These are phyloP conservation scores for Monosporozyma yasuniensis DNA, from an alignment of 805 yeast genomes.

Conservation along the genomic window DNA sequence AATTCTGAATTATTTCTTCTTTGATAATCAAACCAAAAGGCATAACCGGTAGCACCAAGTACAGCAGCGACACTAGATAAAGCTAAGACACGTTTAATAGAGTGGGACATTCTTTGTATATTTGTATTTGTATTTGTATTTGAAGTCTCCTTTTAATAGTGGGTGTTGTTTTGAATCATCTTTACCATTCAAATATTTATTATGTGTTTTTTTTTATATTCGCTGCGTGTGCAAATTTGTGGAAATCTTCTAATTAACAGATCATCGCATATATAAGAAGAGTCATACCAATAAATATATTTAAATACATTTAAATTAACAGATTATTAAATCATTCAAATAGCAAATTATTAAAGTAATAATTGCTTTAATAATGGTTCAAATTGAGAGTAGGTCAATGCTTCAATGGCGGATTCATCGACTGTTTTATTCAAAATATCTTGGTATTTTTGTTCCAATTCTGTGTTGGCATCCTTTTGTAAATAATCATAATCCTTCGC, in stretches of 20 bases:
- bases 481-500: constrained; percentile 21
- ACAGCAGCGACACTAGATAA: constrained; percentile 29
- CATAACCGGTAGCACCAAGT: constrained; percentile 59
- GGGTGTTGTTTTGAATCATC: background rate
- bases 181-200: too few relatives aligned
- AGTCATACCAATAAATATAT: too few relatives aligned
- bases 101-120: background rate
- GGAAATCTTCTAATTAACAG: too few relatives aligned
- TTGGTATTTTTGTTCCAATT: constrained; percentile 25
- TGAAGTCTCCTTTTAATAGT: background rate
- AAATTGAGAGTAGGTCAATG: constrained; percentile 6
- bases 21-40: constrained; percentile 82
- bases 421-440: constrained; percentile 16
- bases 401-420: constrained; percentile 22
- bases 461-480: constrained; percentile 15
- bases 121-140: background rate
- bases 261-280: too few relatives aligned
- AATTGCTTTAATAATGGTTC: background rate
- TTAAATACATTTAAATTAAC: too few relatives aligned
- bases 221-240: background rate
- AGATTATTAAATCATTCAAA: too few relatives aligned
- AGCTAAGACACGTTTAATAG: constrained; percentile 2
- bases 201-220: too few relatives aligned
- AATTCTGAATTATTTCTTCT: constrained; percentile 78
- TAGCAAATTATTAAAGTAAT: background rate